Evolutionary conservation across 2,329 filamentous ascomycete genomes (phyloP).

Genomic region (Macrophomina phaseolina): DNA sequence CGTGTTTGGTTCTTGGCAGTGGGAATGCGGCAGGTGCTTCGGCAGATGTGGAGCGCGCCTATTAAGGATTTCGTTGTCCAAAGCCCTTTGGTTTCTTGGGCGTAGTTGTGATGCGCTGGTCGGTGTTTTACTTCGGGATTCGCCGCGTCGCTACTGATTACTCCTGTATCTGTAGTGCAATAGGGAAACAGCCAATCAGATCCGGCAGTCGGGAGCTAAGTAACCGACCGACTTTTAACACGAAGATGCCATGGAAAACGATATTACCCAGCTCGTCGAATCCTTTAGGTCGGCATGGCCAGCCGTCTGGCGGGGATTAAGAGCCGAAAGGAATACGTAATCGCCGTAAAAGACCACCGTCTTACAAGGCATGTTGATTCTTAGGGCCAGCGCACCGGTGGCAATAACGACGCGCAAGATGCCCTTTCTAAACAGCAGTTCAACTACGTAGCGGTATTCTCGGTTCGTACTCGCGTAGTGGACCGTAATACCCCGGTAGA

Average conservation of each 20-base stretch:
- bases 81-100: too few relatives aligned
- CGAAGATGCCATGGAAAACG: constrained; percentile 72
- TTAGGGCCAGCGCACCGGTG: constrained; percentile 76
- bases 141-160: too few relatives aligned
- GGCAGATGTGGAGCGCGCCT: too few relatives aligned
- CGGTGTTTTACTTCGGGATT: too few relatives aligned
- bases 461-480: constrained; percentile 83
- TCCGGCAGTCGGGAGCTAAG: constrained; percentile 76
- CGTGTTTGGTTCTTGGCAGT: too few relatives aligned
- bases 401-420: constrained; percentile 74
- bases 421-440: constrained; percentile 75
- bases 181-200: constrained; percentile 77
- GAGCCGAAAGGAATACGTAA: constrained; percentile 72
- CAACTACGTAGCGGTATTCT: constrained; percentile 73
- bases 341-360: constrained; percentile 80
- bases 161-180: constrained; percentile 53
- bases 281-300: constrained; percentile 78
- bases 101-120: too few relatives aligned
- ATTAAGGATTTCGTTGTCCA: too few relatives aligned
- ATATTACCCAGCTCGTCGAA: constrained; percentile 83
- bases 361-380: constrained; percentile 82
- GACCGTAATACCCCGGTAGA: constrained; percentile 74
- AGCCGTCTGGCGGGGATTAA: constrained; percentile 78
- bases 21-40: too few relatives aligned
- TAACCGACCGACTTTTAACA: constrained; percentile 68